Conservation (phyloP, 768 basidiomycete genomes). For the Calocybe indica region DNA sequence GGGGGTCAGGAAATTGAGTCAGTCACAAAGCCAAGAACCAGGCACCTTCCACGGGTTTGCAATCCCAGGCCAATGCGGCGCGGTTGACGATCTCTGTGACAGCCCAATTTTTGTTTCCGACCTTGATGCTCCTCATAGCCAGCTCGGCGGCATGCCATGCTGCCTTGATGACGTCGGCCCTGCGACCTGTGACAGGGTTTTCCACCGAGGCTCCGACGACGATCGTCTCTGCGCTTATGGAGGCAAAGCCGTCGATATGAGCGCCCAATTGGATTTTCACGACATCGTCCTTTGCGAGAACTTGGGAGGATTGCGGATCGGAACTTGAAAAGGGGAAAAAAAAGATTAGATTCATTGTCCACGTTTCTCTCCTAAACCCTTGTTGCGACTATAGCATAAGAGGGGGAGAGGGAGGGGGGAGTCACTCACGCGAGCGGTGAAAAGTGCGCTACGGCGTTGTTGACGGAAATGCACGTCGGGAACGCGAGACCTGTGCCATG, state of each 20-base stretch:
- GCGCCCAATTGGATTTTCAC: slow-evolving; percentile 96
- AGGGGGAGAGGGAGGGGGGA: no score
- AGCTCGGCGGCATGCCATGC: slow-evolving; percentile 91
- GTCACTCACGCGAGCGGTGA: slow-evolving; percentile 81
- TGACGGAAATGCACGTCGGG: slow-evolving; percentile 90
- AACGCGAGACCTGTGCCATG: slow-evolving; percentile 72
- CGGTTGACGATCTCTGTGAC: slow-evolving; percentile 84
- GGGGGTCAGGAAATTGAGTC: slow-evolving; percentile 2
- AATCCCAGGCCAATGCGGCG: slow-evolving; percentile 66
- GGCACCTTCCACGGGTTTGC: slow-evolving; percentile 92
- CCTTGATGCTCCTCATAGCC: slow-evolving; percentile 87
- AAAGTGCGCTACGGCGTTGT: slow-evolving; percentile 94
- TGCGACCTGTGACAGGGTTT: slow-evolving; percentile 75
- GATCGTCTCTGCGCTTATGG: slow-evolving; percentile 90
- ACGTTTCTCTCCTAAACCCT: no score
- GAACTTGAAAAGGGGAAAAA: slow-evolving; percentile 41
- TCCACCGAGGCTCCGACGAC: slow-evolving; percentile 75
- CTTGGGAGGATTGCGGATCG: slow-evolving; percentile 63
- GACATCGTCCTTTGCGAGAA: slow-evolving; percentile 79
- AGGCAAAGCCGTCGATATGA: slow-evolving; percentile 96
- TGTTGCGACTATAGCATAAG: slow-evolving; percentile 16
- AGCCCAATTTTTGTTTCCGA: slow-evolving; percentile 92
- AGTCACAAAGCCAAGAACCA: slow-evolving; percentile 4
- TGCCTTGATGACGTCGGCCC: slow-evolving; percentile 90
- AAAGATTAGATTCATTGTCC: slow-evolving; percentile 6